Percentiles rank a stretch among this genome's conserved stretches.
Evolutionary conservation across 371 early-diverging fungal genomes (phyloP).

Genomic region (Mortierella sp.): DNA sequence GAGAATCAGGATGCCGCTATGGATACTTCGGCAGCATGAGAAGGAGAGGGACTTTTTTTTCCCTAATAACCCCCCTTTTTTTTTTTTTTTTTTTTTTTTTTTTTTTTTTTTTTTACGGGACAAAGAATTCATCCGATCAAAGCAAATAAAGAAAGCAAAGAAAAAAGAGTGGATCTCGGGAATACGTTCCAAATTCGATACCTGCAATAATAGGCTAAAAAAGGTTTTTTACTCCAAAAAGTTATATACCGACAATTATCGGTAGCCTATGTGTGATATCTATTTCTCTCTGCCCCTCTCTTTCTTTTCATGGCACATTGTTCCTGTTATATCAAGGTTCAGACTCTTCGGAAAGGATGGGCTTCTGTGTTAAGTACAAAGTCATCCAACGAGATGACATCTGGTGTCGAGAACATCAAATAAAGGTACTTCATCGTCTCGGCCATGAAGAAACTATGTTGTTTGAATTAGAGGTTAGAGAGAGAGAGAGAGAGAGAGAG

Average conservation of each 20-base stretch:
- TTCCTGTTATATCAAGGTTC: not conserved
- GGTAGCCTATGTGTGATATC: too few relatives aligned
- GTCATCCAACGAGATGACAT: constrained; percentile 74
- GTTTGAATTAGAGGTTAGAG: not conserved
- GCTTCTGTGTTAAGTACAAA: constrained; percentile 83
- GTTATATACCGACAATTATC: too few relatives aligned
- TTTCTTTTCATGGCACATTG: too few relatives aligned
- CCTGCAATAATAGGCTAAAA: constrained; percentile 1
- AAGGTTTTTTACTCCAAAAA: too few relatives aligned
- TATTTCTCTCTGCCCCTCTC: too few relatives aligned
- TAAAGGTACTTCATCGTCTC: constrained; percentile 93
- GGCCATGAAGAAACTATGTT: constrained; percentile 79
- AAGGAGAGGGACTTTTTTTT: not conserved
- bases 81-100: too few relatives aligned
- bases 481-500: not conserved
- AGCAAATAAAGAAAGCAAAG: not conserved
- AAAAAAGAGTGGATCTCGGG: not conserved
- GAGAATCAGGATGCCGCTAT: constrained; percentile 27
- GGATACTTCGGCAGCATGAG: not conserved
- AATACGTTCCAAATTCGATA: not conserved
- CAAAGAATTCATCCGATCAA: too few relatives aligned
- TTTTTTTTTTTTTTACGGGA: too few relatives aligned
- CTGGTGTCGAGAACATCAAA: constrained; percentile 73
- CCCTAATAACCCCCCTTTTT: too few relatives aligned
- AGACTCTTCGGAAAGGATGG: constrained; percentile 65